A percentile compares a stretch with the other conserved stretches of the same genome.
Conservation (phyloP, 108 stramenopile species). For the Pseudonitzschia multiseries region DNA sequence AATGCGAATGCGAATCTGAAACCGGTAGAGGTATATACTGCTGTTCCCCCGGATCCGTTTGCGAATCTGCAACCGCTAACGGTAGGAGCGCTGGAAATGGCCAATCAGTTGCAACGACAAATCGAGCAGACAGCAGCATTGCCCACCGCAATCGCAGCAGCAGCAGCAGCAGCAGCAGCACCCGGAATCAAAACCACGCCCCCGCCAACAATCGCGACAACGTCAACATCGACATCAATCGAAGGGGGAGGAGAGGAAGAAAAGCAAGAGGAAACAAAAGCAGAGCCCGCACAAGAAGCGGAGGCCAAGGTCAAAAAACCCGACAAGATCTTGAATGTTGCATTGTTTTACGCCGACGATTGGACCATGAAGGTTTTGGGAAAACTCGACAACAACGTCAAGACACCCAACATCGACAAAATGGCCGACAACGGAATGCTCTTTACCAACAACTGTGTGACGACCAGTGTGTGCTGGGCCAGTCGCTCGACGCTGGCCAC, state of each 20-base stretch:
- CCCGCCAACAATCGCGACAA: not conserved
- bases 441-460: slow-evolving; percentile 81
- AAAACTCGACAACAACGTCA: slow-evolving; percentile 32
- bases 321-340: slow-evolving; percentile 56
- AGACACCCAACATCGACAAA: slow-evolving; percentile 63
- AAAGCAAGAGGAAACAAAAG: not conserved
- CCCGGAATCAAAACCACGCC: not conserved
- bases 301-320: too few relatives aligned
- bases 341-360: slow-evolving; percentile 65
- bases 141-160: not conserved
- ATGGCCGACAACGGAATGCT: slow-evolving; percentile 70
- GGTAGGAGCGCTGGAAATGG: not conserved
- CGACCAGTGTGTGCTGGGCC: slow-evolving; percentile 81
- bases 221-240: too few relatives aligned
- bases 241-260: not conserved
- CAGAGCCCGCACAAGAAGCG: slow-evolving; percentile 19
- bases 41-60: not conserved
- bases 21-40: too few relatives aligned
- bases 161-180: not conserved
- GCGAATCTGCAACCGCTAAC: not conserved
- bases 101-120: not conserved
- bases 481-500: slow-evolving; percentile 71
- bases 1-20: not conserved
- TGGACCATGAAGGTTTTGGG: slow-evolving; percentile 51
- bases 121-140: not conserved